These are phyloP conservation scores for Chaetomium cochliodes DNA, from an alignment of 495 filamentous ascomycete genomes.

Conservation along the genomic window DNA sequence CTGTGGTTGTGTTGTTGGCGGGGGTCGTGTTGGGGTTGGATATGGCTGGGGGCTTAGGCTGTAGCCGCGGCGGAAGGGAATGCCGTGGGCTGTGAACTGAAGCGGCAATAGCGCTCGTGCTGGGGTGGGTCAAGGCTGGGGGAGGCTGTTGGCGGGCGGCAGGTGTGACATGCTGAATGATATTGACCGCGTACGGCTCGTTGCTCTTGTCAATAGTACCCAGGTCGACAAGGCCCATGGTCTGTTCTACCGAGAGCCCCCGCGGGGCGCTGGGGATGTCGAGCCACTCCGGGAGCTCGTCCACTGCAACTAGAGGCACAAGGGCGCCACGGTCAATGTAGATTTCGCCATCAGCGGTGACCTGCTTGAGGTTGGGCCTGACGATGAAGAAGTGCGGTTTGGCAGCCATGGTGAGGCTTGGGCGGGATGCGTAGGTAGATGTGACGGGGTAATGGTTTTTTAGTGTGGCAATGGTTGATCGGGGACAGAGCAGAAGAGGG, in stretches of 20 bases:
- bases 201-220: conserved; percentile 34
- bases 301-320: conserved; percentile 47
- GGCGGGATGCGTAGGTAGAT: neutral
- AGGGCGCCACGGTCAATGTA: conserved; percentile 33
- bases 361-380: conserved; percentile 29
- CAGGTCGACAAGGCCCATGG: conserved; percentile 41
- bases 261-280: conserved; percentile 42
- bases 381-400: conserved; percentile 39
- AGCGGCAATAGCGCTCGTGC: conserved; percentile 6
- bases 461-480: neutral
- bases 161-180: conserved; percentile 10
- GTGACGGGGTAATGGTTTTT: no score
- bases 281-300: conserved; percentile 46
- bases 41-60: neutral
- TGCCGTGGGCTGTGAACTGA: conserved; percentile 1
- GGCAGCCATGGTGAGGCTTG: conserved; percentile 14
- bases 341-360: conserved; percentile 22
- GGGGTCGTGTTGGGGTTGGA: neutral
- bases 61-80: no score
- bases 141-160: neutral
- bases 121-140: neutral
- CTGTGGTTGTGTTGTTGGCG: neutral
- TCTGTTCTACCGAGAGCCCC: conserved; percentile 39
- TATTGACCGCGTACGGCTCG: conserved; percentile 36
- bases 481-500: neutral